Evolutionary conservation across 2,329 filamentous ascomycete genomes (phyloP).

Genomic region (Myriosclerotinia scirpicola): DNA sequence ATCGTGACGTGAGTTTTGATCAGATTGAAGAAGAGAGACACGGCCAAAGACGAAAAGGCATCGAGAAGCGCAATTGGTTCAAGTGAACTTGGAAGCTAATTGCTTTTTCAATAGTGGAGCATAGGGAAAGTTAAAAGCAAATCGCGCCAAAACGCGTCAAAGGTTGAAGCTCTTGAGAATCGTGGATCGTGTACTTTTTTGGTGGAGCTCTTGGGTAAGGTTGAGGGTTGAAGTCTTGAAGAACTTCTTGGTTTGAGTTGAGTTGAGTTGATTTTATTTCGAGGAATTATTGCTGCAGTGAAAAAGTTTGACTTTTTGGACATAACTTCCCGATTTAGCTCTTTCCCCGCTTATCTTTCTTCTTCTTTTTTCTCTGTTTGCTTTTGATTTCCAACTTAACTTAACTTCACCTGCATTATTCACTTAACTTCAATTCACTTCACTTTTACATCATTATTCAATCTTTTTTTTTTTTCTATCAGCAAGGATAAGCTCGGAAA

Average conservation of each 20-base stretch:
- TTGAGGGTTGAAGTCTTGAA: not conserved
- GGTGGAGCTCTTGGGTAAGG: not conserved
- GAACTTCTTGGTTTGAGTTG: not conserved
- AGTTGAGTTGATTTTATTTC: too few relatives aligned
- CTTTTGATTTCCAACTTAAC: too few relatives aligned
- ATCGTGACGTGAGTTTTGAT: not conserved
- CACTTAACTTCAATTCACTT: too few relatives aligned
- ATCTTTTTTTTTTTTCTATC: not conserved
- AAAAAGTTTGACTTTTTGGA: too few relatives aligned
- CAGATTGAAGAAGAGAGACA: conserved; percentile 12
- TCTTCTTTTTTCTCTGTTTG: too few relatives aligned
- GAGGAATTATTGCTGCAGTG: too few relatives aligned
- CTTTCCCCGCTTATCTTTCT: too few relatives aligned
- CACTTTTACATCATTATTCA: not conserved
- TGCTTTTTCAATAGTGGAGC: conserved; percentile 20
- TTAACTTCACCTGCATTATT: too few relatives aligned
- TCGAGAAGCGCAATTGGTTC: conserved; percentile 14
- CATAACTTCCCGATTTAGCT: too few relatives aligned
- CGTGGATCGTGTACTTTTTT: not conserved
- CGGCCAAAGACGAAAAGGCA: conserved; percentile 9
- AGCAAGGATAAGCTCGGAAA: not conserved
- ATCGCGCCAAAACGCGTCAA: conserved; percentile 17
- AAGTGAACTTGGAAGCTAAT: not conserved
- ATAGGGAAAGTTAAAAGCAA: not conserved
- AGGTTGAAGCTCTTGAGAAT: conserved; percentile 9